Conservation (phyloP, 2,329 filamentous ascomycete species). For the Talaromyces sp. region DNA sequence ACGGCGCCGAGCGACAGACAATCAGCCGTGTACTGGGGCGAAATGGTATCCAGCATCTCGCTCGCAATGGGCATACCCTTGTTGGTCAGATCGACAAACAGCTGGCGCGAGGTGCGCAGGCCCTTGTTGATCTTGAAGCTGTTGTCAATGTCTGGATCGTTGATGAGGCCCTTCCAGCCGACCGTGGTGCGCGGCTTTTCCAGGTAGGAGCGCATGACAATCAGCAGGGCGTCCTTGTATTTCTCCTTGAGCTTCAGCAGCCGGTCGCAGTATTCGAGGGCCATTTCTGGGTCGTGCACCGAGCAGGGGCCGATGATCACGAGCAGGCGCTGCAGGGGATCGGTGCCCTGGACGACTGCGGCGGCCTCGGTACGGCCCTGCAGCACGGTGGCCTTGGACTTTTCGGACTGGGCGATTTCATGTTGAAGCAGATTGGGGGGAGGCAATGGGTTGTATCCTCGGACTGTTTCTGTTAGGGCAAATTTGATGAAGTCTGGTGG, state of each 20-base stretch:
- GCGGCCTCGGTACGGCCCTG: conserved; percentile 56
- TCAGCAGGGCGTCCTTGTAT: conserved; percentile 81
- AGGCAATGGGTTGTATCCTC: conserved; percentile 88
- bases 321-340: conserved; percentile 55
- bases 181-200: conserved; percentile 98
- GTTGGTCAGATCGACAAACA: conserved; percentile 87
- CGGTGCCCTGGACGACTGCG: conserved; percentile 56
- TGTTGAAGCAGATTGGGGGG: conserved; percentile 91
- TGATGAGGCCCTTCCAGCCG: conserved; percentile 98
- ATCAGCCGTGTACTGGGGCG: conserved; percentile 93
- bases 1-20: conserved; percentile 86
- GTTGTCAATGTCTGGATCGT: conserved; percentile 97
- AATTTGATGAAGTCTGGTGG: background rate
- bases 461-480: conserved; percentile 48
- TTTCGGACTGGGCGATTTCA: conserved; percentile 62
- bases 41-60: conserved; percentile 98
- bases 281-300: conserved; percentile 88
- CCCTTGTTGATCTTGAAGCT: conserved; percentile 99
- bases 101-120: conserved; percentile 73
- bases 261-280: conserved; percentile 86
- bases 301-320: conserved; percentile 94
- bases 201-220: conserved; percentile 97
- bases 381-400: conserved; percentile 50
- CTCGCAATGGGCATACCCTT: conserved; percentile 94
- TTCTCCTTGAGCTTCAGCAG: conserved; percentile 78